Conservation (phyloP, 2,329 filamentous ascomycete species). For the Ascochyta koolunga region DNA sequence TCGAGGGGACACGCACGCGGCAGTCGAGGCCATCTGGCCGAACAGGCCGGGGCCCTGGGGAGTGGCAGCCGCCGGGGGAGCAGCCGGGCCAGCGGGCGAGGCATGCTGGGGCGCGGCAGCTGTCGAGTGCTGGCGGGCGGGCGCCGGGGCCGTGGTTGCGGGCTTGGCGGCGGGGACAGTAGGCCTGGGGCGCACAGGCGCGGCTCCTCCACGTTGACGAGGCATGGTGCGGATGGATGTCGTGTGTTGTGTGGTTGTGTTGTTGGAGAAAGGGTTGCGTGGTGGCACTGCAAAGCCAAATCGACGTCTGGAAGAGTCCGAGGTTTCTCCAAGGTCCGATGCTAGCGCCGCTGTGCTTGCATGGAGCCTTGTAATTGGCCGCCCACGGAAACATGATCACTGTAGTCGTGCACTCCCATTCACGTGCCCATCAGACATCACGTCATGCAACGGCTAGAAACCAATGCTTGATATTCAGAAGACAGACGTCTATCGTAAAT, state of each 20-base stretch:
- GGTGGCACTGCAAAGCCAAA: conserved; percentile 13
- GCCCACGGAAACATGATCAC: too few relatives aligned
- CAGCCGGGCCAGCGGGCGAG: conserved; percentile 58
- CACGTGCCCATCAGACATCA: too few relatives aligned
- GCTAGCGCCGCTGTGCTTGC: neutral
- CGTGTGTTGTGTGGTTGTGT: neutral
- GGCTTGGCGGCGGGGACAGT: conserved; percentile 50
- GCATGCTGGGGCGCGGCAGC: conserved; percentile 54
- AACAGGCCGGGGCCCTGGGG: conserved; percentile 82
- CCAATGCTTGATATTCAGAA: conserved; percentile 27
- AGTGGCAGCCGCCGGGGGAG: conserved; percentile 50
- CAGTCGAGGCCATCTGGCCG: conserved; percentile 96
- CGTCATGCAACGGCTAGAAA: conserved; percentile 14
- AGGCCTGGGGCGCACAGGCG: conserved; percentile 51
- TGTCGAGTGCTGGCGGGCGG: conserved; percentile 70
- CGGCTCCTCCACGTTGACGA: conserved; percentile 56
- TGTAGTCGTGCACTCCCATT: too few relatives aligned
- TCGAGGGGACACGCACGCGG: conserved; percentile 73
- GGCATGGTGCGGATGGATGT: conserved; percentile 46
- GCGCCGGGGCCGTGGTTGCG: conserved; percentile 60
- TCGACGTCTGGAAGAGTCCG: conserved; percentile 17
- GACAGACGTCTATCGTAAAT: conserved; percentile 39
- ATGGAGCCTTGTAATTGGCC: conserved; percentile 8
- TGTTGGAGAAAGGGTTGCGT: conserved; percentile 2
- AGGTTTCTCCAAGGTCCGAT: conserved; percentile 37